Conservation (phyloP, 306 rosid species). For the Lathyrus aphaca region DNA sequence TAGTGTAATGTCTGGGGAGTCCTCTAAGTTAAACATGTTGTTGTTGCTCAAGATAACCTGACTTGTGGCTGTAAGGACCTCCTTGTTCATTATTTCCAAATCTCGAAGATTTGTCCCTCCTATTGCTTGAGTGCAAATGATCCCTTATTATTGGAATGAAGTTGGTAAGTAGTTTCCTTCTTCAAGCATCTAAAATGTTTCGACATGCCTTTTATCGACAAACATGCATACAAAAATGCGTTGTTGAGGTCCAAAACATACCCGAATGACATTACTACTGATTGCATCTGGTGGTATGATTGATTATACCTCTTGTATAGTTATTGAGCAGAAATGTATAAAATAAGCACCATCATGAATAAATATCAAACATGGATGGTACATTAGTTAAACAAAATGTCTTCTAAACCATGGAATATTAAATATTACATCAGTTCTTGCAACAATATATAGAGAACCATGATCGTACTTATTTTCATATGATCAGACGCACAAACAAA, state of each 20-base stretch:
- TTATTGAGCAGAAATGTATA: slow-evolving; percentile 40
- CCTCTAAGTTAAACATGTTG: slow-evolving; percentile 85
- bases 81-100: slow-evolving; percentile 45
- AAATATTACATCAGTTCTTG: too few relatives aligned
- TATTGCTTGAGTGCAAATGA: slow-evolving; percentile 38
- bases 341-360: neutral
- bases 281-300: slow-evolving; percentile 80
- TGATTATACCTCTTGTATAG: slow-evolving; percentile 81
- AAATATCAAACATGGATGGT: neutral
- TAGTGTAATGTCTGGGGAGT: slow-evolving; percentile 76
- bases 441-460: too few relatives aligned
- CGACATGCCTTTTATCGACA: slow-evolving; percentile 80
- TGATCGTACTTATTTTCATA: too few relatives aligned
- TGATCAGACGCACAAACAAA: too few relatives aligned
- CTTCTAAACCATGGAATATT: too few relatives aligned
- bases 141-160: slow-evolving; percentile 58
- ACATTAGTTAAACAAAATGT: too few relatives aligned
- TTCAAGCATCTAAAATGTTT: slow-evolving; percentile 77
- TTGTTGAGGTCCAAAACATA: slow-evolving; percentile 77
- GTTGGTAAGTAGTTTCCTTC: slow-evolving; percentile 71
- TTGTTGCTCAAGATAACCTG: slow-evolving; percentile 66
- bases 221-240: slow-evolving; percentile 78
- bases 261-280: slow-evolving; percentile 74
- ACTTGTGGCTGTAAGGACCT: slow-evolving; percentile 49
- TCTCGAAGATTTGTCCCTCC: slow-evolving; percentile 51